These are phyloP conservation scores for Nannochloropsis gaditana DNA, from an alignment of 108 stramenopile genomes.

Conservation along the genomic window DNA sequence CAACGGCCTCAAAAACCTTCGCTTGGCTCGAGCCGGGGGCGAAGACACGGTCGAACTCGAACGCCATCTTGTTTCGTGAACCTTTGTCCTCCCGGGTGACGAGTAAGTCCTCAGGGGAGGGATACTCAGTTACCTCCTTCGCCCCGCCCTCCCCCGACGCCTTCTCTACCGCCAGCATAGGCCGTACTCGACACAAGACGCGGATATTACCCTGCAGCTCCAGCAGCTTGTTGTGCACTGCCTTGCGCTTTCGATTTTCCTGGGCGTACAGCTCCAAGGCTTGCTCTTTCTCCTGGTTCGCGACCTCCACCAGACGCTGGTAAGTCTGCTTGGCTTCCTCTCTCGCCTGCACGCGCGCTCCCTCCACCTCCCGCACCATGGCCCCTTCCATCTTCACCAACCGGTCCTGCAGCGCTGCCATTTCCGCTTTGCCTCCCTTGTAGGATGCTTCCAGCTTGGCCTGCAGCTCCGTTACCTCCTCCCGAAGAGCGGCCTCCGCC, in stretches of 20 bases:
- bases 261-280: conserved; percentile 35
- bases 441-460: background rate
- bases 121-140: conserved; percentile 46
- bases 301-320: conserved; percentile 2
- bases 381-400: background rate
- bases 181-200: conserved; percentile 57
- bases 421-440: conserved; percentile 17
- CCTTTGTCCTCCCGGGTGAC: conserved; percentile 28
- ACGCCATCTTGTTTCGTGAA: conserved; percentile 20
- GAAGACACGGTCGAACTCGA: conserved; percentile 63
- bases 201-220: conserved; percentile 64
- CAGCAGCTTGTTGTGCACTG: conserved; percentile 51
- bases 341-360: background rate
- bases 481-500: conserved; percentile 32
- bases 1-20: conserved; percentile 53
- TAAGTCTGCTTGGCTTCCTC: conserved; percentile 3
- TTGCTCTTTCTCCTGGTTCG: conserved; percentile 29
- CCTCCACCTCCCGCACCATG: conserved; percentile 20
- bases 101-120: conserved; percentile 34
- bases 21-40: conserved; percentile 44
- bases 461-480: conserved; percentile 27
- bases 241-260: conserved; percentile 36
- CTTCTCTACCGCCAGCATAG: conserved; percentile 51
- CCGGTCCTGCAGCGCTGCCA: background rate
- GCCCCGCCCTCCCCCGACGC: conserved; percentile 27